phyloP scores from a whole-genome alignment of 805 yeast species.

The Sugiyamaella valdiviana region DNA sequence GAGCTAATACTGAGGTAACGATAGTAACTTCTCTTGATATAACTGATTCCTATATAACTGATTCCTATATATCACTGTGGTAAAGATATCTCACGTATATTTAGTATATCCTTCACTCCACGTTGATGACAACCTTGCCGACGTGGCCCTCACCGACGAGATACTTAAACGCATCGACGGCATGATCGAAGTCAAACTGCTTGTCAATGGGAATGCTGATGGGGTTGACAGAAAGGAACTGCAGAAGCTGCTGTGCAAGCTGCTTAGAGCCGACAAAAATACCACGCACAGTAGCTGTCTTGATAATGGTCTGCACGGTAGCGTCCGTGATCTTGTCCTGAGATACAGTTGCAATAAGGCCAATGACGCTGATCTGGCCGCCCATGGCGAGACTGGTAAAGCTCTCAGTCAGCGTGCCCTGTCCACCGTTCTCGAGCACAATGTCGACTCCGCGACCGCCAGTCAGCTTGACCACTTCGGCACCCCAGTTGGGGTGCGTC shows the following conservation, averaged over 20 bases:
- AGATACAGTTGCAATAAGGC: conserved; percentile 4
- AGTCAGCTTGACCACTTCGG: conserved; percentile 8
- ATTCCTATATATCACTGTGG: too few relatives aligned
- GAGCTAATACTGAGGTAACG: too few relatives aligned
- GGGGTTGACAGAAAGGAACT: conserved; percentile 1
- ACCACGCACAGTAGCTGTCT: conserved; percentile 6
- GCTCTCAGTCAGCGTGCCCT: conserved; percentile 8
- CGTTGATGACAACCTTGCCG: conserved; percentile 8
- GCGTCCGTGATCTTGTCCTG: conserved; percentile 9
- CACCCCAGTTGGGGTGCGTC: conserved; percentile 7
- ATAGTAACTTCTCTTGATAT: too few relatives aligned
- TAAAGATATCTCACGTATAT: too few relatives aligned
- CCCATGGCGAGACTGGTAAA: conserved; percentile 4
- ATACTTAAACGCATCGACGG: conserved; percentile 7
- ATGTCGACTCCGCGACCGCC: conserved; percentile 10
- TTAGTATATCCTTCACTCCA: too few relatives aligned
- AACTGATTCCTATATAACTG: too few relatives aligned
- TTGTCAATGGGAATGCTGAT: conserved; percentile 9
- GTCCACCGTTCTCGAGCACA: conserved; percentile 14
- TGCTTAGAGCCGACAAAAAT: conserved; percentile 6
- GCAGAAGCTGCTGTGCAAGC: conserved; percentile 4
- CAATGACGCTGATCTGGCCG: conserved; percentile 7
- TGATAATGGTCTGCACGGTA: not conserved
- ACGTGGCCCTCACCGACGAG: conserved; percentile 6
- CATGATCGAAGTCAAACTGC: conserved; percentile 6